phyloP scores from a whole-genome alignment of 163 green algal genomes.

The Scenedesmus sp. region DNA sequence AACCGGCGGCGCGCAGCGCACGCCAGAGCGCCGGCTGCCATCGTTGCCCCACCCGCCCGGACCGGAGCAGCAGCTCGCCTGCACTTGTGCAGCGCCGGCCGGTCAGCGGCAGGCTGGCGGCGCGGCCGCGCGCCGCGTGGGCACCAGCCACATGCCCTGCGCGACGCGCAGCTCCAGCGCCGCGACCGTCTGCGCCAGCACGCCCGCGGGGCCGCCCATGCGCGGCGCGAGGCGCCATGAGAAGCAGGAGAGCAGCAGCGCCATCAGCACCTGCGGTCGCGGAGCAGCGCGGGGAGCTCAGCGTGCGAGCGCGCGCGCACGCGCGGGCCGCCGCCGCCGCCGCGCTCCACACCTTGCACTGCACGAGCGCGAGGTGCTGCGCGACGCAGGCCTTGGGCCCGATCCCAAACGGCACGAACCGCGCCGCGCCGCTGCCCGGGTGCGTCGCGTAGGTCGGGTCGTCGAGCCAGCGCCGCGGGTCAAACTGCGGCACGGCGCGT shows the following conservation, averaged over 20 bases:
- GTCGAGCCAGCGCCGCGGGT: constrained; percentile 27
- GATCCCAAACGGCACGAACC: constrained; percentile 44
- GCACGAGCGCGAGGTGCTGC: constrained; percentile 29
- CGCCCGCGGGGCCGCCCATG: constrained; percentile 13
- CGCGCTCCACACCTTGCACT: constrained; percentile 45
- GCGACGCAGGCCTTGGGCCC: constrained; percentile 44
- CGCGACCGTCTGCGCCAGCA: constrained; percentile 14
- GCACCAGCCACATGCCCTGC: constrained; percentile 32
- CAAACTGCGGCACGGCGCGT: constrained; percentile 7
- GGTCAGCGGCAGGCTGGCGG: too few relatives aligned
- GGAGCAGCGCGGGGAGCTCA: too few relatives aligned
- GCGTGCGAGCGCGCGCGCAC: too few relatives aligned
- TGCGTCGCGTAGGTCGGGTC: constrained; percentile 5
- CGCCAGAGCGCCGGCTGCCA: too few relatives aligned
- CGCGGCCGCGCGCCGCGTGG: background rate
- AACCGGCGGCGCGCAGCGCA: too few relatives aligned
- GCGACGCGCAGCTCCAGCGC: constrained; percentile 34
- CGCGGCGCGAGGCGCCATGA: constrained; percentile 11
- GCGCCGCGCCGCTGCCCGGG: background rate
- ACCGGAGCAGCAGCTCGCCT: too few relatives aligned
- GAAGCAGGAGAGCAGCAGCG: constrained; percentile 31
- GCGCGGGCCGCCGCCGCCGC: too few relatives aligned
- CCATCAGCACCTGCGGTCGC: constrained; percentile 35
- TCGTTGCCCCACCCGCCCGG: too few relatives aligned
- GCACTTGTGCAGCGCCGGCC: too few relatives aligned